Conservation (phyloP, 352 stramenopile species). For the Phytophthora quininea region DNA sequence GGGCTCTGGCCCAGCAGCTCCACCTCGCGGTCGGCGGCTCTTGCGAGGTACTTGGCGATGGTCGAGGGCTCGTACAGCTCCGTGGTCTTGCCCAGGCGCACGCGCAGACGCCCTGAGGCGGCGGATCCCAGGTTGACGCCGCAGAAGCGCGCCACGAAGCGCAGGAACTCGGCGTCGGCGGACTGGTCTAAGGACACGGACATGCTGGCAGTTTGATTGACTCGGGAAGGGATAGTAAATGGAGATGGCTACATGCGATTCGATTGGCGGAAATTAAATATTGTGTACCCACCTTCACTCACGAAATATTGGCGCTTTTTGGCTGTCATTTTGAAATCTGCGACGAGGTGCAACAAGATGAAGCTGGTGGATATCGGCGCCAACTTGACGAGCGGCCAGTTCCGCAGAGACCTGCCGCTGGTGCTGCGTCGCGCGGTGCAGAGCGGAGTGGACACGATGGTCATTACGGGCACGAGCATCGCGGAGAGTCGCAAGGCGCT, state of each 20-base stretch:
- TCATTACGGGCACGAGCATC: constrained; percentile 86
- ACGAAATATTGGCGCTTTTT: neutral
- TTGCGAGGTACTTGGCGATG: constrained; percentile 81
- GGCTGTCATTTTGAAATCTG: constrained; percentile 13
- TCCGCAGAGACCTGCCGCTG: constrained; percentile 84
- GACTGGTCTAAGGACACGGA: constrained; percentile 86
- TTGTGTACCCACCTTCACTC: constrained; percentile 3
- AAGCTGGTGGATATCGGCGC: constrained; percentile 70
- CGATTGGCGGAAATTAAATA: neutral
- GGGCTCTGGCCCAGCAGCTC: constrained; percentile 65
- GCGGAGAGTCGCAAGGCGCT: constrained; percentile 46
- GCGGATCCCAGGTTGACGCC: constrained; percentile 77
- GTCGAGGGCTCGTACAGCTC: constrained; percentile 75
- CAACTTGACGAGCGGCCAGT: constrained; percentile 71
- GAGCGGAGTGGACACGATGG: constrained; percentile 75
- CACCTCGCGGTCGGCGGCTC: constrained; percentile 71
- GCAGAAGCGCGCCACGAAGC: constrained; percentile 85
- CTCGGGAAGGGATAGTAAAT: too few relatives aligned
- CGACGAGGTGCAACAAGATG: neutral
- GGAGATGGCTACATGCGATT: too few relatives aligned
- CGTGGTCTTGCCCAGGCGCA: constrained; percentile 73
- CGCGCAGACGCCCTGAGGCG: constrained; percentile 70
- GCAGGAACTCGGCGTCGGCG: constrained; percentile 69
- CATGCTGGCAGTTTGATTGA: constrained; percentile 40
- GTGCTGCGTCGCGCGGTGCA: constrained; percentile 86